Evolutionary conservation across 306 rosid genomes (phyloP), one percentile per base, ranked within the genome.

Genomic region (Cercis canadensis): DNA sequence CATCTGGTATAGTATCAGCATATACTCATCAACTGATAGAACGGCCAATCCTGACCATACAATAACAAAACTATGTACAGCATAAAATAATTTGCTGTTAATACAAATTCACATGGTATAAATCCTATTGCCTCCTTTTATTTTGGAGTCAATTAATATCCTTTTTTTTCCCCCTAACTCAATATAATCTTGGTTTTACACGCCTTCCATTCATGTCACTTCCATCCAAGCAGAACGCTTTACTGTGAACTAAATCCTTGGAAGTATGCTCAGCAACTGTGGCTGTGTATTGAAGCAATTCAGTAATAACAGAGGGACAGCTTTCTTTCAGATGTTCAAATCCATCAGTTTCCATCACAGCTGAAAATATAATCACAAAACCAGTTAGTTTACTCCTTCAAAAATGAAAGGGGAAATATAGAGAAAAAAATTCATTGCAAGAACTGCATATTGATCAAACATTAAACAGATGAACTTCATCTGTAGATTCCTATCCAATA

Each of bases 331-430:
- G 67, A 70, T 89, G 82, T 21, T 84, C 85, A 21, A 84, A 92
- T 16, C 96, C 98, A 34, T 92, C 96, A 1, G 92, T 89, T 78
- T 92, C 92, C 88, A 89, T 87, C 87, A 89, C 98, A 75, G 98
- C 98, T 92, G 90, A 76, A 79, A 62, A 6, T 49, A 57, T 8
- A 51, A 50, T 47, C 5, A 17, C 12, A 11, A 18, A 40, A 8
- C 14, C 50, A 39, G 4, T 54, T 6, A 50, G 55, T 7, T 50
- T 16, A 0, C 32, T 33, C 10, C 58, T 11, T 53, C 10, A 13
- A 53, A 53, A 10, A 24, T 50, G 7, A 53, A 21, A 18, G 32
- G 6, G 7, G 21, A 53, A 53, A 10, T 4, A 10, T 53, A 0
- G 10, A 53, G 34, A 19, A 53, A 19, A 24, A 24, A 24, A 24